phyloP scores from a whole-genome alignment of 306 rosid genomes.

The Glycine latifolia region DNA sequence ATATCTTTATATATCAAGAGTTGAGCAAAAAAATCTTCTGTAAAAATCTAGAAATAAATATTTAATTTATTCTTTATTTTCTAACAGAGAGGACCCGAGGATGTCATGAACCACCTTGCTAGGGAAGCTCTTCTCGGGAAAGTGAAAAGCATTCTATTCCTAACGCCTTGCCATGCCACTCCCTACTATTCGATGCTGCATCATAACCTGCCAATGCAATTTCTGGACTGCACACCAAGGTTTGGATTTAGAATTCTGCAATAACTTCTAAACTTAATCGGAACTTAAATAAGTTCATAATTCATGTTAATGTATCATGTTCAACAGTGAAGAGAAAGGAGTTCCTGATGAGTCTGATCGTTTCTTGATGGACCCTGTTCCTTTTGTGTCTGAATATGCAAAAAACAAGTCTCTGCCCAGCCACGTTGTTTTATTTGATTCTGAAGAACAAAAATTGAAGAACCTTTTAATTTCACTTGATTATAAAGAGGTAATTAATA shows the following conservation, averaged over 20 bases:
- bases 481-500: constrained; percentile 69
- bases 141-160: constrained; percentile 73
- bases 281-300: constrained; percentile 17
- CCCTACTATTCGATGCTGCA: constrained; percentile 91
- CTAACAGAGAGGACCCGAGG: constrained; percentile 93
- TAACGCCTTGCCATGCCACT: constrained; percentile 94
- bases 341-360: constrained; percentile 80
- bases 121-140: constrained; percentile 67
- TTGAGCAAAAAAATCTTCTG: constrained; percentile 3
- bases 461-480: constrained; percentile 63
- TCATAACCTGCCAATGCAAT: constrained; percentile 73
- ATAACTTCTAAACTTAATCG: constrained; percentile 18
- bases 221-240: constrained; percentile 96
- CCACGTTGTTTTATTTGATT: constrained; percentile 81
- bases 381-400: constrained; percentile 66
- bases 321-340: constrained; percentile 70
- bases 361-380: constrained; percentile 79
- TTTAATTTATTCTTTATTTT: constrained; percentile 23
- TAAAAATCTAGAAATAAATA: background rate
- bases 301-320: constrained; percentile 36
- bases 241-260: constrained; percentile 45
- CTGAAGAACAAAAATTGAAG: constrained; percentile 68
- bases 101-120: constrained; percentile 82
- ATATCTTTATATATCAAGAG: background rate
- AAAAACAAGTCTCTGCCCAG: constrained; percentile 74